Evolutionary conservation across 257 asterid species (phyloP).

Genomic region (Gentiana straminea): DNA sequence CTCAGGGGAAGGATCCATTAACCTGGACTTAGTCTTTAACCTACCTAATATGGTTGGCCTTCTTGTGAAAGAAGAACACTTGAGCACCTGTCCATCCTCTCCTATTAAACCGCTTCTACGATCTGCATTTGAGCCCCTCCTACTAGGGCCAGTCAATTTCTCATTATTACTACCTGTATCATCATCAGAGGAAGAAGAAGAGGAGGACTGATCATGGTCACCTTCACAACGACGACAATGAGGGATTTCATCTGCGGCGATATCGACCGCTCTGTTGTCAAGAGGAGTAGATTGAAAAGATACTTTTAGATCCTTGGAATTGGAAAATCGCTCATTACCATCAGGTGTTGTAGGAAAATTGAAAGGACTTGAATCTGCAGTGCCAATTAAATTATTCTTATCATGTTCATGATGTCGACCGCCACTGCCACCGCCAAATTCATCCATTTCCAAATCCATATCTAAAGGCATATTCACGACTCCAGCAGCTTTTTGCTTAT

Average conservation of each 20-base stretch:
- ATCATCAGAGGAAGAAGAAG: conserved; percentile 28
- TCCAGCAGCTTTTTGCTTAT: conserved; percentile 47
- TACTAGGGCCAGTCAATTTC: conserved; percentile 8
- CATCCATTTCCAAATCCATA: conserved; percentile 64
- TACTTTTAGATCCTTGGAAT: conserved; percentile 29
- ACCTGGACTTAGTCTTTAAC: conserved; percentile 53
- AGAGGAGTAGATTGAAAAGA: conserved; percentile 17
- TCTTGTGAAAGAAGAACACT: conserved; percentile 49
- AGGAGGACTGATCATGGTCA: not conserved
- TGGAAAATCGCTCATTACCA: conserved; percentile 7
- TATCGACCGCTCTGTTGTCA: conserved; percentile 23
- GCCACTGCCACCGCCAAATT: conserved; percentile 21
- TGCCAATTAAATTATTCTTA: not conserved
- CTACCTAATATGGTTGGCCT: conserved; percentile 39
- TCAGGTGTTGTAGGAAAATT: conserved; percentile 4
- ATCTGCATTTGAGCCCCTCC: conserved; percentile 12
- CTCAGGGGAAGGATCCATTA: conserved; percentile 47
- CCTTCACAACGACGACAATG: not conserved
- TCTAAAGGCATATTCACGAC: conserved; percentile 39
- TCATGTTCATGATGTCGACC: conserved; percentile 1
- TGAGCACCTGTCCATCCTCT: conserved; percentile 40
- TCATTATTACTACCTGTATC: conserved; percentile 5
- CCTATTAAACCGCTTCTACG: conserved; percentile 7
- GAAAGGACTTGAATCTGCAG: not conserved
- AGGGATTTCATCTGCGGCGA: conserved; percentile 19